Evolutionary conservation across 768 basidiomycete species (phyloP), one percentile per base, ranked within the genome.

Genomic region (Lactarius indigo): DNA sequence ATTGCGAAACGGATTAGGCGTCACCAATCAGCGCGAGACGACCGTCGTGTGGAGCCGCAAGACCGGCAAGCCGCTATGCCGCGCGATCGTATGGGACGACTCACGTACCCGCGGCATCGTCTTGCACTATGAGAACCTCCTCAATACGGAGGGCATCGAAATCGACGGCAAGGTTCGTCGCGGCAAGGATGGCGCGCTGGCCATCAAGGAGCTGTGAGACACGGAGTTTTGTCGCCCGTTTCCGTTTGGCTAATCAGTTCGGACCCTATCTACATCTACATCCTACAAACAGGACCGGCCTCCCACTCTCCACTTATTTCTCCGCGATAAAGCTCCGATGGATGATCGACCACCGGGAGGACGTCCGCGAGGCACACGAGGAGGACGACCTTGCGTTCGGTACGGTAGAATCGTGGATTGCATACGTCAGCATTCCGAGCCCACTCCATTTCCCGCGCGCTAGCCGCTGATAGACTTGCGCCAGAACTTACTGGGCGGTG

Each of bases 21-120:
- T 98, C 78, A 98, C 96, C 50, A 99, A 98, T 75, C 96, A 98
- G 78, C 88, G 97, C 63, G 97, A 98, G 77, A 98, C 97, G 1
- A 87, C 95, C 2, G 87, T 98, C 35, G 91, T 87, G 20, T 98
- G 97, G 97, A 92, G 91, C 74, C 85, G 90, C 67, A 83, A 82
- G 73, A 96, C 95, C 0, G 97, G 97, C 52, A 90, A 91, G 76
- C 90, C 95, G 0, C 76, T 97, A 5, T 92, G 92, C 78, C 86
- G 82, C 61, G 92, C 94, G 28, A 91, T 99, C 72, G 97, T 98
- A 13, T 99, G 97, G 97, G 89, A 91, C 67, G 97, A 99, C 76
- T 88, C 88, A n/a, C 87, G 97, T 58, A 98, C 93, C 63, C 92
- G 91, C 72, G 85, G 87, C 70, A 84, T 85, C 5, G 94, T 98